Evolutionary conservation across 2,329 filamentous ascomycete genomes (phyloP), one percentile per base, ranked within the genome.

Genomic region (Leptographium procerum): DNA sequence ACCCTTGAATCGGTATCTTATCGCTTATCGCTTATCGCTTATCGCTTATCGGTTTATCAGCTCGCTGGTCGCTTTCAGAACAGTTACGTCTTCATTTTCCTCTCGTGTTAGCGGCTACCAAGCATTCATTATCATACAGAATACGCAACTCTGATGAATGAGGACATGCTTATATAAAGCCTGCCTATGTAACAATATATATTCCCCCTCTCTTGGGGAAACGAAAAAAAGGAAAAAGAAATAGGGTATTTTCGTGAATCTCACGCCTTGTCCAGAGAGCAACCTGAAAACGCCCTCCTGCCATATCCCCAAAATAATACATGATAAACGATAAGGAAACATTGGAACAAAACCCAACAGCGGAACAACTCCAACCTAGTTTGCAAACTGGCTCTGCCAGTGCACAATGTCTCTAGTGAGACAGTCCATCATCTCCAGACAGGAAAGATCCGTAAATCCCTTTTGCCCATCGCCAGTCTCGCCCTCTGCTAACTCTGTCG

Each of bases 341-440:
- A n/a, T n/a, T n/a, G n/a, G n/a, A n/a, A 59, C 45, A 59, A 59
- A 31, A 56, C 60, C n/a, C n/a, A 60, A 54, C 52, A 33, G 52
- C 16, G 14, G 16, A 28, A 8, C 14, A 31, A 22, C 28, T 56
- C 43, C 54, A 11, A 24, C 40, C 65, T 55, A 69, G 16, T 52
- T 57, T 59, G 74, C 69, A 65, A 81, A 91, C 66, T 88, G 82
- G 63, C 87, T 86, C 73, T 95, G 89, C 89, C 89, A 95, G 66
- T 88, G 87, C 64, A 92, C 82, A 66, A 95, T 79, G 69, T 91
- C 85, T 61, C 87, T 80, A 61, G 87, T 91, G 69, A 95, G 72
- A 65, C 84, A 80, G 69, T 95, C 90, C 89, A 95, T 95, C 89
- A 95, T 95, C 72, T 95, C 89, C 63, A 89, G 77, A 64, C 87